These are phyloP conservation scores for Myochromella boudieri DNA, from an alignment of 768 basidiomycete species.

Conservation along the genomic window DNA sequence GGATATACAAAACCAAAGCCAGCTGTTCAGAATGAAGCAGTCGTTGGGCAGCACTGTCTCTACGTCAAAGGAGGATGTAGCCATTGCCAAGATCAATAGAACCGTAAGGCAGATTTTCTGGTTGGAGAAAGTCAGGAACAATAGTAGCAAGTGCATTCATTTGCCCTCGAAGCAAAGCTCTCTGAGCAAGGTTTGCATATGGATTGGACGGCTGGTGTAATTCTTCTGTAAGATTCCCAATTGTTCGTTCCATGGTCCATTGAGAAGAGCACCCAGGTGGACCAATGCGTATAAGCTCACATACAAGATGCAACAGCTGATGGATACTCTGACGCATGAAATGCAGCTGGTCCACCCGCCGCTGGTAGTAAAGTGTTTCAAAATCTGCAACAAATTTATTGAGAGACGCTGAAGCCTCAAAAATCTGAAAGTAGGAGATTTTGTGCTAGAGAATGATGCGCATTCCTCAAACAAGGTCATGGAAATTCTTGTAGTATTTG, in stretches of 20 bases:
- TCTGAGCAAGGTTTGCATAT: constrained; percentile 13
- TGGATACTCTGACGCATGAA: constrained; percentile 32
- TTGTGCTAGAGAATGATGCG: constrained; percentile 6
- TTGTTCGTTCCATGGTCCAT: constrained; percentile 16
- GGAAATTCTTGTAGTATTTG: neutral
- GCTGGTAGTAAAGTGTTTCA: constrained; percentile 33
- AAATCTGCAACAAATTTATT: constrained; percentile 30
- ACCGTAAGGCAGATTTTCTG: neutral
- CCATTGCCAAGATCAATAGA: constrained; percentile 4
- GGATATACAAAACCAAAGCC: too few species aligned
- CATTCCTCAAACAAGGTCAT: constrained; percentile 7
- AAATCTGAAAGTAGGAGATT: neutral
- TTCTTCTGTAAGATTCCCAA: constrained; percentile 12
- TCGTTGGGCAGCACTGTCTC: too few species aligned
- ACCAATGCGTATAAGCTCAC: constrained; percentile 24
- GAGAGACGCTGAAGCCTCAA: constrained; percentile 12
- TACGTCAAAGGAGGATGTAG: constrained; percentile 9
- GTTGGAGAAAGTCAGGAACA: neutral
- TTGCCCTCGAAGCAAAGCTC: constrained; percentile 1
- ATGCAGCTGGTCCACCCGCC: constrained; percentile 25
- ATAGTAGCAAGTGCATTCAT: constrained; percentile 12
- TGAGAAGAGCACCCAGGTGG: constrained; percentile 16
- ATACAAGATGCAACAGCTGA: constrained; percentile 24
- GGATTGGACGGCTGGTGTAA: constrained; percentile 14
- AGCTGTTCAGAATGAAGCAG: too few species aligned